Percentiles rank a stretch among this genome's conserved stretches.
phyloP scores from a whole-genome alignment of 2,329 filamentous ascomycete species.

The Pezicula neosporulosa region DNA sequence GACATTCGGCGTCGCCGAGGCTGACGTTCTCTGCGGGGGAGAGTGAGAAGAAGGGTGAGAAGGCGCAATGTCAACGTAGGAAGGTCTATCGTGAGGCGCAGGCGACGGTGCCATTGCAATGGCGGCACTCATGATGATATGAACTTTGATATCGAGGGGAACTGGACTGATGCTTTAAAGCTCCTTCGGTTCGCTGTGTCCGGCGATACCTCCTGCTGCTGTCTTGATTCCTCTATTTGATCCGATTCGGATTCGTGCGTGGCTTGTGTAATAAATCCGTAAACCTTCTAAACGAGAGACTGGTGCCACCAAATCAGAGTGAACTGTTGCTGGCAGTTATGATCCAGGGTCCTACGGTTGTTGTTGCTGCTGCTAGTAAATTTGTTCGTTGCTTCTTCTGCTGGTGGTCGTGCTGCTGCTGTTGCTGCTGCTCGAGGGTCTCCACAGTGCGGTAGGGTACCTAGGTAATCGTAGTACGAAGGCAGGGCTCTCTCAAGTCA shows the following conservation, averaged over 20 bases:
- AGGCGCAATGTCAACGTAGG: constrained; percentile 46
- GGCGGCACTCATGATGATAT: constrained; percentile 59
- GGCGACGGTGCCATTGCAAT: constrained; percentile 67
- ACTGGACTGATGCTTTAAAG: neutral
- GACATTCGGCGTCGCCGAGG: constrained; percentile 39
- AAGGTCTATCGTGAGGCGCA: constrained; percentile 63
- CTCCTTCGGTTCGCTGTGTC: neutral
- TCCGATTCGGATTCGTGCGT: constrained; percentile 16
- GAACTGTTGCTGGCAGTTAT: constrained; percentile 9
- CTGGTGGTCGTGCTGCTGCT: too few species aligned
- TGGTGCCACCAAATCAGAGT: constrained; percentile 23
- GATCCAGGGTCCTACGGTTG: too few species aligned
- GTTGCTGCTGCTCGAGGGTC: constrained; percentile 1
- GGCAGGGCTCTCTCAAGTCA: too few species aligned
- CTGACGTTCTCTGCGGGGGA: constrained; percentile 23
- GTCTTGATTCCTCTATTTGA: neutral
- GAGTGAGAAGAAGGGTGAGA: constrained; percentile 25
- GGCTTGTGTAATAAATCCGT: constrained; percentile 17
- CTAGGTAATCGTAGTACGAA: too few species aligned
- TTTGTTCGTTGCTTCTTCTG: too few species aligned
- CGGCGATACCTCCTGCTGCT: neutral
- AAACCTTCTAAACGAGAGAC: constrained; percentile 21
- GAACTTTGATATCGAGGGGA: constrained; percentile 4
- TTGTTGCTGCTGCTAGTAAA: too few species aligned
- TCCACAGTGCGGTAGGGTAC: constrained; percentile 8